A percentile compares a stretch with the other conserved stretches of the same genome.
phyloP scores from a whole-genome alignment of 176 grass and related monocot genomes.

The Pharus latifolius region DNA sequence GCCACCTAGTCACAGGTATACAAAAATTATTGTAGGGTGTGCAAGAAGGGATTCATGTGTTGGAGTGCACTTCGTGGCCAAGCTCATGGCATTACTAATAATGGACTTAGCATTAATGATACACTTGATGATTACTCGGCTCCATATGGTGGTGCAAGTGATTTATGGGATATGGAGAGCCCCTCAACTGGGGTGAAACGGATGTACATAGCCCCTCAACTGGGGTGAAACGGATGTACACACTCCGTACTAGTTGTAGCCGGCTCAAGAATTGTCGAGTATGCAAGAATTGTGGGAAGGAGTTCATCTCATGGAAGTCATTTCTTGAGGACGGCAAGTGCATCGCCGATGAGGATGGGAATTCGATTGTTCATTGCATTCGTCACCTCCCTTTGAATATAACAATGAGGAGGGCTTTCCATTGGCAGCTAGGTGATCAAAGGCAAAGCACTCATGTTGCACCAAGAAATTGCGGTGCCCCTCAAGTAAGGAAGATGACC shows the following conservation, averaged over 20 bases:
- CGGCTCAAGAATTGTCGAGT: slow-evolving; percentile 26
- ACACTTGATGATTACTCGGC: neutral
- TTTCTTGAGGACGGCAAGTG: slow-evolving; percentile 56
- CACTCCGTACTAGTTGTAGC: slow-evolving; percentile 42
- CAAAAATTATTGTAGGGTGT: slow-evolving; percentile 67
- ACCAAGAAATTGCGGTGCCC: slow-evolving; percentile 11
- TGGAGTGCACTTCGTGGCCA: slow-evolving; percentile 73
- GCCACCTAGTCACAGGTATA: slow-evolving; percentile 2
- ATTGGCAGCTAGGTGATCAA: slow-evolving; percentile 22
- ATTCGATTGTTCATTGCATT: neutral
- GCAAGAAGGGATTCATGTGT: slow-evolving; percentile 73
- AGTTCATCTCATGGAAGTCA: slow-evolving; percentile 60
- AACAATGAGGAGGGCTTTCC: neutral
- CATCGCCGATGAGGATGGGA: slow-evolving; percentile 10
- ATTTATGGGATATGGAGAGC: slow-evolving; percentile 6
- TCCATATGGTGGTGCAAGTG: neutral
- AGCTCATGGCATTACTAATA: slow-evolving; percentile 49
- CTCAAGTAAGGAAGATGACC: slow-evolving; percentile 49
- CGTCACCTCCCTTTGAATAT: neutral
- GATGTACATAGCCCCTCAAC: slow-evolving; percentile 29
- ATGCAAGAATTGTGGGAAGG: slow-evolving; percentile 61
- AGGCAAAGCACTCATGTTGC: slow-evolving; percentile 50
- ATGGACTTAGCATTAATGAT: neutral
- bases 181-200: slow-evolving; percentile 7
- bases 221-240: slow-evolving; percentile 35